Evolutionary conservation across 768 basidiomycete species (phyloP).

Genomic region (Dictyophora rubrovolvata): DNA sequence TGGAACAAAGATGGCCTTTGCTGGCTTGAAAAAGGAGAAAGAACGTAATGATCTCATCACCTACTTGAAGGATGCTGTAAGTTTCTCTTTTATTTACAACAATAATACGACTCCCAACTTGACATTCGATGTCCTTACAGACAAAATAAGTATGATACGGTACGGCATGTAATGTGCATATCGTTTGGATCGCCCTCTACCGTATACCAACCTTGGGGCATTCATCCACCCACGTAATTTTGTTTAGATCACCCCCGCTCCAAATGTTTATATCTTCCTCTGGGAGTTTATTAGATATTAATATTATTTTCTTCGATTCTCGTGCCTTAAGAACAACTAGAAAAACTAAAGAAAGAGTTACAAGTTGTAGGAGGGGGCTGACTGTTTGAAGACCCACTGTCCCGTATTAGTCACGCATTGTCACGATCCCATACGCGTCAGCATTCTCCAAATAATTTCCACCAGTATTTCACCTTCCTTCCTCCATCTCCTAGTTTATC

Average conservation of each 20-base stretch:
- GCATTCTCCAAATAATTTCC: background rate
- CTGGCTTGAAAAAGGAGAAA: constrained; percentile 97
- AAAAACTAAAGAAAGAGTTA: too few relatives aligned
- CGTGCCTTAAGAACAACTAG: too few relatives aligned
- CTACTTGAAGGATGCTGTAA: constrained; percentile 64
- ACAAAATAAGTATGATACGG: background rate
- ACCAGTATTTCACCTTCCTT: background rate
- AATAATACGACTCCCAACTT: background rate
- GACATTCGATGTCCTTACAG: background rate
- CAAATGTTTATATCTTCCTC: background rate
- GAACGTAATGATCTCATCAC: constrained; percentile 93
- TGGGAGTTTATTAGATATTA: too few relatives aligned
- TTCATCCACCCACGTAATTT: background rate
- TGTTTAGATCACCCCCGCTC: background rate
- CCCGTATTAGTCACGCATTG: background rate
- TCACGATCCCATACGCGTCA: background rate
- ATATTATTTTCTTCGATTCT: too few relatives aligned
- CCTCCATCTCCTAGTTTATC: background rate
- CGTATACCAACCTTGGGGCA: background rate
- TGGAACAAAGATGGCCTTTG: constrained; percentile 98
- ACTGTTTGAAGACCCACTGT: too few relatives aligned
- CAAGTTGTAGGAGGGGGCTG: too few relatives aligned
- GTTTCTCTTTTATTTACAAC: constrained; percentile 18
- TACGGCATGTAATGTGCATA: background rate
- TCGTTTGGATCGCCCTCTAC: background rate